Evolutionary conservation across 208 protist genomes (phyloP).

Genomic region (Angomonas ambiguus): DNA sequence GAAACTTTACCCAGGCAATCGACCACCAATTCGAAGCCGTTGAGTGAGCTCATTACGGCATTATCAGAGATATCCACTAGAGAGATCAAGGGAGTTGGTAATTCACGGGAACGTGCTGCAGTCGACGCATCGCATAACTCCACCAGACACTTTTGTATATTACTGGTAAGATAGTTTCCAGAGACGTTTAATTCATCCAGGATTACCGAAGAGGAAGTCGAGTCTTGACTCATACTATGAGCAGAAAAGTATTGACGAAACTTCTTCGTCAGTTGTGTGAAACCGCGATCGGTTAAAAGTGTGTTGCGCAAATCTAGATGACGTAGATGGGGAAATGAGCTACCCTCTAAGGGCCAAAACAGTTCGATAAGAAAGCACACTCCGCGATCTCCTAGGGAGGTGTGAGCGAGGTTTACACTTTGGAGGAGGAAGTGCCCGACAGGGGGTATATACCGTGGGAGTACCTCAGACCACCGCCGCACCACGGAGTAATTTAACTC

Average conservation of each 20-base stretch:
- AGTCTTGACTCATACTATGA: background rate
- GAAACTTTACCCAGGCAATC: too few species aligned
- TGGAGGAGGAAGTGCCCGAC: background rate
- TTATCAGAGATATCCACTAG: background rate
- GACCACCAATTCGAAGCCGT: background rate
- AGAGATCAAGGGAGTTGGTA: background rate
- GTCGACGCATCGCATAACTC: background rate
- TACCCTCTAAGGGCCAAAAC: background rate
- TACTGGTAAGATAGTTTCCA: background rate
- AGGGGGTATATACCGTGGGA: background rate
- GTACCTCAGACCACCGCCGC: background rate
- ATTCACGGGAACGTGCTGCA: background rate
- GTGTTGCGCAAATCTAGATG: background rate
- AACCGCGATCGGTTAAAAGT: background rate
- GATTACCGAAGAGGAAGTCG: background rate
- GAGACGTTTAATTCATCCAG: background rate
- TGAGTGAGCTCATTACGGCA: background rate
- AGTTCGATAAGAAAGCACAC: background rate
- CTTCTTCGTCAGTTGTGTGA: background rate
- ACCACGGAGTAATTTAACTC: background rate
- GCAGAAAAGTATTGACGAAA: background rate
- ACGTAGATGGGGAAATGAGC: background rate
- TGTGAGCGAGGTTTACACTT: background rate
- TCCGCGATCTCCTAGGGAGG: slow-evolving; percentile 1
- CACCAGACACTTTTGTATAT: background rate